phyloP scores from a whole-genome alignment of 1,284 basidiomycete species.

The Ceratorhiza oryzae-sativae region DNA sequence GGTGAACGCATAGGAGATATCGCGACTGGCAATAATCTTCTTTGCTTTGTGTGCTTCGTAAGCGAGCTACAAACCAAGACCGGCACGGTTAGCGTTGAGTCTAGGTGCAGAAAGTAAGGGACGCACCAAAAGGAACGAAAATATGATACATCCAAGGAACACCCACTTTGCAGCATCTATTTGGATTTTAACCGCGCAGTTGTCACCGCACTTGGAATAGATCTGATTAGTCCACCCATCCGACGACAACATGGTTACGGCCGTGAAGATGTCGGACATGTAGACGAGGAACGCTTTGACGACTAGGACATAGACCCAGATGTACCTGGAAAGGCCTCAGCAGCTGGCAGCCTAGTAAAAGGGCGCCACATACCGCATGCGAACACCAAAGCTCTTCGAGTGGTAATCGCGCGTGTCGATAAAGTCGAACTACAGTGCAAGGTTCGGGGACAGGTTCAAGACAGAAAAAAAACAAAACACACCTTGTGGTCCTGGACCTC shows the following conservation, averaged over 20 bases:
- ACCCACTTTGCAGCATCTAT: slow-evolving; percentile 94
- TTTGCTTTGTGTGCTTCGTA: slow-evolving; percentile 94
- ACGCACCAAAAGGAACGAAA: slow-evolving; percentile 90
- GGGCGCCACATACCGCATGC: slow-evolving; percentile 71
- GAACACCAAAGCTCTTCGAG: slow-evolving; percentile 84
- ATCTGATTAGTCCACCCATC: slow-evolving; percentile 90
- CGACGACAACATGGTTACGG: slow-evolving; percentile 94
- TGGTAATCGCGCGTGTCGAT: slow-evolving; percentile 93
- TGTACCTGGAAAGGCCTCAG: slow-evolving; percentile 65
- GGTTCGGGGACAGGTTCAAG: slow-evolving; percentile 5
- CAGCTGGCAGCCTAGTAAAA: slow-evolving; percentile 34
- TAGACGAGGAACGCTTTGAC: slow-evolving; percentile 97
- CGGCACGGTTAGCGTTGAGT: slow-evolving; percentile 46
- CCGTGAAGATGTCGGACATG: slow-evolving; percentile 97
- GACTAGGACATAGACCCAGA: slow-evolving; percentile 89
- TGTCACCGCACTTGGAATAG: slow-evolving; percentile 73
- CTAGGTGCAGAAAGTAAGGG: slow-evolving; percentile 15
- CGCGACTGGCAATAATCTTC: slow-evolving; percentile 91
- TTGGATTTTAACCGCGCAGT: slow-evolving; percentile 83
- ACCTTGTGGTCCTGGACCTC: slow-evolving; percentile 98
- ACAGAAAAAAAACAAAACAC: slow-evolving; percentile 42
- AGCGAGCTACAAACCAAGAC: slow-evolving; percentile 58
- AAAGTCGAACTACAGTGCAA: slow-evolving; percentile 84
- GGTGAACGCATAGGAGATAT: slow-evolving; percentile 96
- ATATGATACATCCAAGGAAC: slow-evolving; percentile 97